Percentiles rank a stretch among this genome's conserved stretches.
Evolutionary conservation across 108 stramenopile genomes (phyloP).

Genomic region (Chaetoceros tenuissimus): DNA sequence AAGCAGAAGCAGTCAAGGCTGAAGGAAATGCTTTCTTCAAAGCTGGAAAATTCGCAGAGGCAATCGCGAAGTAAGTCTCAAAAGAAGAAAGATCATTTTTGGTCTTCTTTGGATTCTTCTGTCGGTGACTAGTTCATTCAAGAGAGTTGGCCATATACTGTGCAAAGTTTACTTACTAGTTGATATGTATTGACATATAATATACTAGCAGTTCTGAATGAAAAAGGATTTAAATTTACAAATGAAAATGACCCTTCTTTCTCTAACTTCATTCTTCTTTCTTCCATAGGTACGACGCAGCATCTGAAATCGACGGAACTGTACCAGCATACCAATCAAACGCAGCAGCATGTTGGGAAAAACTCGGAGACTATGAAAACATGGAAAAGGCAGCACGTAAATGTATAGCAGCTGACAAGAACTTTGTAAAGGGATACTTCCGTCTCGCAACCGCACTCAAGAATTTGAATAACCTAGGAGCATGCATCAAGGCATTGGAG

Average conservation of each 20-base stretch:
- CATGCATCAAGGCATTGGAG: constrained; percentile 85
- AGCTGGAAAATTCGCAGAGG: constrained; percentile 60
- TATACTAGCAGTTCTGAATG: too few relatives aligned
- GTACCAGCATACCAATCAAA: constrained; percentile 87
- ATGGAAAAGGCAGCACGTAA: constrained; percentile 81
- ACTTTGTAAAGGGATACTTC: constrained; percentile 96
- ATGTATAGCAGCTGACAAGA: constrained; percentile 93
- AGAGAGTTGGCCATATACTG: too few relatives aligned
- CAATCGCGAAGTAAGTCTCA: constrained; percentile 56
- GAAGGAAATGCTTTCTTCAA: constrained; percentile 90
- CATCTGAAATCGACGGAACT: constrained; percentile 59
- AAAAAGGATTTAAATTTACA: too few relatives aligned
- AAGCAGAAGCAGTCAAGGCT: constrained; percentile 77
- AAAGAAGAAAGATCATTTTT: too few relatives aligned
- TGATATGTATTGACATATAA: too few relatives aligned
- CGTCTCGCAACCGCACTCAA: constrained; percentile 87
- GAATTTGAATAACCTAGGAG: constrained; percentile 58
- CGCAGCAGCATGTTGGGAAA: constrained; percentile 91
- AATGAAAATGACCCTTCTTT: too few relatives aligned
- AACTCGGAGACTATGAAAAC: constrained; percentile 80
- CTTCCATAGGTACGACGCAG: constrained; percentile 62
- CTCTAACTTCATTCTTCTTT: too few relatives aligned
- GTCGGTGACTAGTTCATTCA: too few relatives aligned
- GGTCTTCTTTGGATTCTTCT: too few relatives aligned
- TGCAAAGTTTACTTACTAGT: too few relatives aligned